These are phyloP conservation scores for Lactarius evosmus DNA, from an alignment of 768 basidiomycete species.

Conservation along the genomic window DNA sequence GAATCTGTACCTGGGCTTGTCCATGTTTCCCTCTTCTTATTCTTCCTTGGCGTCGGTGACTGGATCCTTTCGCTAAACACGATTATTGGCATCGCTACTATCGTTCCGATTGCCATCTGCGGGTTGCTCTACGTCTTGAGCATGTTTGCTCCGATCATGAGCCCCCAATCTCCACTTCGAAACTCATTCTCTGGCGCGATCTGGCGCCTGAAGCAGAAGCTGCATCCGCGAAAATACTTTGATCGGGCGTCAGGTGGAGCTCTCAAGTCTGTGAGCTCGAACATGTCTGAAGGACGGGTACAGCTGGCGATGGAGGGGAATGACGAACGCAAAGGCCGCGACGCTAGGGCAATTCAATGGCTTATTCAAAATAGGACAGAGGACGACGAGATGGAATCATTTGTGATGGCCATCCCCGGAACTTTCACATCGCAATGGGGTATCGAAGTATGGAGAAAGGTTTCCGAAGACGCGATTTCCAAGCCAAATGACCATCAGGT, in stretches of 20 bases:
- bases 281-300: not conserved
- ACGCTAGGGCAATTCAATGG: not conserved
- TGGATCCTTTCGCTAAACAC: slow-evolving; percentile 38
- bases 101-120: slow-evolving; percentile 13
- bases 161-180: slow-evolving; percentile 13
- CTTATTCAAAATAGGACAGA: not conserved
- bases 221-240: not conserved
- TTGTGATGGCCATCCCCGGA: not conserved
- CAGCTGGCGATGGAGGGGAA: slow-evolving; percentile 6
- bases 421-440: not conserved
- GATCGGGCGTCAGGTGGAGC: not conserved
- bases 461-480: not conserved
- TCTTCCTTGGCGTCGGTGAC: slow-evolving; percentile 30
- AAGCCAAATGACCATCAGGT: not conserved
- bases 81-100: slow-evolving; percentile 5
- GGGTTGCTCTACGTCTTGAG: slow-evolving; percentile 18
- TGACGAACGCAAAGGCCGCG: not conserved
- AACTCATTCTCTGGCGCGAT: slow-evolving; percentile 6
- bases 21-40: slow-evolving; percentile 46
- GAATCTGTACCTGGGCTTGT: slow-evolving; percentile 46
- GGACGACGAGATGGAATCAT: slow-evolving; percentile 1
- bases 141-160: slow-evolving; percentile 5
- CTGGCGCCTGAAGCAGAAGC: slow-evolving; percentile 8
- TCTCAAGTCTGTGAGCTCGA: not conserved
- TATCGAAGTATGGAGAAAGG: not conserved